phyloP scores from a whole-genome alignment of 768 basidiomycete species.

The Leccinum pellstonianum region DNA sequence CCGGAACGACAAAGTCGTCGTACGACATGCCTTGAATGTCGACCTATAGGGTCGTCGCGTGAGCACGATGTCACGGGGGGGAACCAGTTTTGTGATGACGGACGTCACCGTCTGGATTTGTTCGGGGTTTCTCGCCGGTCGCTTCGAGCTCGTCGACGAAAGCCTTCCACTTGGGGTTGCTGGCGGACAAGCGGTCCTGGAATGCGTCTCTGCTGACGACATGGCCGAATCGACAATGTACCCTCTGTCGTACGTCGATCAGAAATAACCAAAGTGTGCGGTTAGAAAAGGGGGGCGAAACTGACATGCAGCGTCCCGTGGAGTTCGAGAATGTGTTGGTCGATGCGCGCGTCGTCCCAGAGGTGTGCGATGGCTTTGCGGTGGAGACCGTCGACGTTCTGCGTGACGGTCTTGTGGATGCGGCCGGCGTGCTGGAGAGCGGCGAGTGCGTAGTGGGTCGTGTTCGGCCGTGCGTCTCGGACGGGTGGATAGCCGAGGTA shows the following conservation, averaged over 20 bases:
- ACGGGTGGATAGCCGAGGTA: constrained; percentile 88
- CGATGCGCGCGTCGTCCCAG: constrained; percentile 36
- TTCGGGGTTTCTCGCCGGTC: constrained; percentile 60
- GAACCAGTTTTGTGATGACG: constrained; percentile 22
- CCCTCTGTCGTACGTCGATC: constrained; percentile 41
- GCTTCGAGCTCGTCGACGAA: constrained; percentile 63
- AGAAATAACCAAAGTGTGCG: constrained; percentile 1
- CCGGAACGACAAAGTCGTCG: constrained; percentile 74
- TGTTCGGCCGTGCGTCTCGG: constrained; percentile 79
- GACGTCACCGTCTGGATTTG: constrained; percentile 94
- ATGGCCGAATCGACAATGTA: constrained; percentile 77
- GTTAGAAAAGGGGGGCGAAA: constrained; percentile 1
- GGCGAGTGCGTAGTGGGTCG: constrained; percentile 84
- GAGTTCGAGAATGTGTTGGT: constrained; percentile 66
- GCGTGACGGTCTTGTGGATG: constrained; percentile 70
- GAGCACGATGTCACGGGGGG: neutral
- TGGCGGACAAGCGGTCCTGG: constrained; percentile 66
- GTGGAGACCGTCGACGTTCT: constrained; percentile 94
- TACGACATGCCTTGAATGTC: constrained; percentile 78
- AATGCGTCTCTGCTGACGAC: constrained; percentile 62
- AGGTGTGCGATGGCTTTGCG: constrained; percentile 65
- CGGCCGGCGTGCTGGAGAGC: constrained; percentile 72
- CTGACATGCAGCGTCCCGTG: constrained; percentile 85
- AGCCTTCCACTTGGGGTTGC: constrained; percentile 79
- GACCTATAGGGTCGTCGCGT: constrained; percentile 46